Percentiles rank a stretch among this genome's conserved stretches.
Evolutionary conservation across 257 asterid genomes (phyloP).

Genomic region (Plantago elongata): DNA sequence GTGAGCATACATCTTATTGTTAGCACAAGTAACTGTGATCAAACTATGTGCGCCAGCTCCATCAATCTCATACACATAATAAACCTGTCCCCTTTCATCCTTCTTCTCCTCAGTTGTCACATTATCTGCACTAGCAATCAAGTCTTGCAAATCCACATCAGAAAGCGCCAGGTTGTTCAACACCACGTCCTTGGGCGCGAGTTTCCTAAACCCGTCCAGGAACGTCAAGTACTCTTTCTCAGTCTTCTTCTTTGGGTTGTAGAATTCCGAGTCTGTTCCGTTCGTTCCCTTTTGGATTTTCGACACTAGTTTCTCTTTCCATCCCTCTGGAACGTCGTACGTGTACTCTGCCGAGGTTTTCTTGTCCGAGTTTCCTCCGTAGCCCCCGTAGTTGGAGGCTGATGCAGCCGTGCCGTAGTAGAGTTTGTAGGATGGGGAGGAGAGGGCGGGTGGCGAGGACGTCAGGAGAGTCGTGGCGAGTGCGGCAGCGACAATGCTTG

Average conservation of each 20-base stretch:
- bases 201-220: slow-evolving; percentile 63
- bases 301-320: slow-evolving; percentile 79
- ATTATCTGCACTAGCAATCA: slow-evolving; percentile 67
- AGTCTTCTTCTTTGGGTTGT: slow-evolving; percentile 75
- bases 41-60: slow-evolving; percentile 71
- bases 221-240: slow-evolving; percentile 82
- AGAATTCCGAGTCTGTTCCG: slow-evolving; percentile 91
- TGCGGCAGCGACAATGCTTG: slow-evolving; percentile 66
- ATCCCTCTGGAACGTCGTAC: slow-evolving; percentile 87
- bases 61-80: slow-evolving; percentile 79
- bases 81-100: slow-evolving; percentile 76
- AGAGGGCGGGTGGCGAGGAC: slow-evolving; percentile 43
- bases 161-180: slow-evolving; percentile 79
- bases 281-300: slow-evolving; percentile 86
- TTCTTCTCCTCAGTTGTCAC: slow-evolving; percentile 61
- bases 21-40: slow-evolving; percentile 88
- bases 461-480: slow-evolving; percentile 62
- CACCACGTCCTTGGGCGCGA: slow-evolving; percentile 68
- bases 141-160: slow-evolving; percentile 78
- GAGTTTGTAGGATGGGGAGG: slow-evolving; percentile 52
- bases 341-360: slow-evolving; percentile 87
- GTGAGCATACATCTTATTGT: slow-evolving; percentile 85
- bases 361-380: slow-evolving; percentile 87
- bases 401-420: slow-evolving; percentile 98
- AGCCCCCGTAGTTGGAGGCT: slow-evolving; percentile 92